Base-by-base conservation (phyloP, 2,329 filamentous ascomycete species). In the Xylariaceae sp. region DNA sequence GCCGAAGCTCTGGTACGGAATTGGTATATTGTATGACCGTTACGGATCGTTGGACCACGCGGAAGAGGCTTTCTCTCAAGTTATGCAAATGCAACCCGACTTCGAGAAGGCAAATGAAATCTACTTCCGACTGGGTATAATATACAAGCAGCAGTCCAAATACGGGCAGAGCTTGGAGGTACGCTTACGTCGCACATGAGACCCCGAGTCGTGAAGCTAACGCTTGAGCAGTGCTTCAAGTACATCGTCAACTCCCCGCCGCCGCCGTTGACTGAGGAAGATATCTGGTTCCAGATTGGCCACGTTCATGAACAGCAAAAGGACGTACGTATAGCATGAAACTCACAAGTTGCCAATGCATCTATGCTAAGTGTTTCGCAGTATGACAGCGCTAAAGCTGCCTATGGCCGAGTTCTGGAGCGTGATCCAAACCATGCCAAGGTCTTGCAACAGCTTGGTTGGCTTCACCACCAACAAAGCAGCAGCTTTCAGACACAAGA, bases 51-150 rank as follows among this genome's bases (percentile, higher is more conserved):
- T 97, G 51, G 94, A 99, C 69, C 95, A 97, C 73, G 94, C 94
- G 66, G 94, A 97, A 74, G 94, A 97, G 73, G 94, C 94, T 4
- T 97, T 97, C 72, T 97, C 93, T 1, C 91, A 97, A 72, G 94
- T 99, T 63, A 97, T 99, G 94, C 88, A 91, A 67, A 97, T 99
- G 88, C 89, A 96, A 69, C 94, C 93, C 3, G 88, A 92, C 68
- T 97, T 97, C 67, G 94, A 99, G 71, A 99, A 99, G 81, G 92
- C 93, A 59, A 97, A 97, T 71, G 94, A 99, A 74, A 97, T 99
- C 56, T 99, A 97, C 75, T 99, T 99, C 77, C 86, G 94, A 34
- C 83, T 99, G 7, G 94, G 94, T n/a, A 99, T 99, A 78, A 97
- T 99, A 66, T 97, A 97, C 80, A 99, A 99, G 74, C 93, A 97